phyloP scores from a whole-genome alignment of 2,329 filamentous ascomycete species.

The Penicillium sp. region DNA sequence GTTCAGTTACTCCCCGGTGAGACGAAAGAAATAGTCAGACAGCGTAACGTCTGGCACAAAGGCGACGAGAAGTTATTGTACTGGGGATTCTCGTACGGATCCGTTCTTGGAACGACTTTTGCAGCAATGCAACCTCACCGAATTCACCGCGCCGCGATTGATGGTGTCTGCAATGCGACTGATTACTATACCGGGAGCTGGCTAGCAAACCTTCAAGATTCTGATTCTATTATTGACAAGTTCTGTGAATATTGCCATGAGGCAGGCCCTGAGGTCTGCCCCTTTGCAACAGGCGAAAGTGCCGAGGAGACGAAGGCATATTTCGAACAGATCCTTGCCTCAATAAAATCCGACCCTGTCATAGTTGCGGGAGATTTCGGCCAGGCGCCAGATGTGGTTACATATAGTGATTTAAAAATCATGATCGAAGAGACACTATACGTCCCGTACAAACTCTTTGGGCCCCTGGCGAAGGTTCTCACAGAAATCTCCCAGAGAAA shows the following conservation, averaged over 20 bases:
- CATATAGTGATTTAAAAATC: constrained; percentile 4
- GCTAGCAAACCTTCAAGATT: constrained; percentile 8
- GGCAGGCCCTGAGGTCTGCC: constrained; percentile 15
- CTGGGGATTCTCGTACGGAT: constrained; percentile 57
- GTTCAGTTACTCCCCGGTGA: neutral
- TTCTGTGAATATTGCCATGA: constrained; percentile 16
- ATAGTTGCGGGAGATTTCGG: constrained; percentile 6
- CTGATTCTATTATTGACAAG: constrained; percentile 15
- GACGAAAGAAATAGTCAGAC: constrained; percentile 1
- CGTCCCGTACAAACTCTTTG: neutral
- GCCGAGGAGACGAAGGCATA: constrained; percentile 6
- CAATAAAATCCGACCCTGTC: constrained; percentile 9
- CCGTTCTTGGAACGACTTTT: constrained; percentile 51
- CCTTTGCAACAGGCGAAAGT: constrained; percentile 7
- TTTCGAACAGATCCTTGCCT: constrained; percentile 11
- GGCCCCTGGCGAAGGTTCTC: neutral
- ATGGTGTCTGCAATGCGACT: constrained; percentile 21
- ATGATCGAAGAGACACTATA: constrained; percentile 11
- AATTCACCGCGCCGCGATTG: constrained; percentile 50
- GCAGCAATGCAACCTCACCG: constrained; percentile 51
- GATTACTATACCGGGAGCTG: constrained; percentile 8
- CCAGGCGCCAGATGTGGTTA: constrained; percentile 9
- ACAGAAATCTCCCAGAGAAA: neutral
- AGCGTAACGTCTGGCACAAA: constrained; percentile 14
- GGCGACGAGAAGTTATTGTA: constrained; percentile 29